A percentile compares a stretch with the other conserved stretches of the same genome.
Conservation (phyloP, 768 basidiomycete genomes). For the Guyanaporus albipodus region DNA sequence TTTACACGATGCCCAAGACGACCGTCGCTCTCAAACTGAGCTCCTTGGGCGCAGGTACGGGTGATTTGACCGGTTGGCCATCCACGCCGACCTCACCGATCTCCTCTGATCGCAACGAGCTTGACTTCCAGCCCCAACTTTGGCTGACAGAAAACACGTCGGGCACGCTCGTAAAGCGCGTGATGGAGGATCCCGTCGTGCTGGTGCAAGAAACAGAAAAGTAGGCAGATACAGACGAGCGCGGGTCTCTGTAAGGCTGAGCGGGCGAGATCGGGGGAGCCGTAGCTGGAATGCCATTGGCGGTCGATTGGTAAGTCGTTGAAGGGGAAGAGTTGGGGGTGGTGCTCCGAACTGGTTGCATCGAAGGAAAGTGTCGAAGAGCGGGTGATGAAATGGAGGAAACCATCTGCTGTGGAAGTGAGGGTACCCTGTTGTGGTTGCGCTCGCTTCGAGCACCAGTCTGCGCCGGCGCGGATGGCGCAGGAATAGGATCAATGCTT, state of each 20-base stretch:
- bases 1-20: constrained; percentile 67
- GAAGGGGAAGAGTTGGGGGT: constrained; percentile 35
- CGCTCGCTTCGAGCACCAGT: constrained; percentile 27
- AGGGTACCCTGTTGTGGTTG: constrained; percentile 28
- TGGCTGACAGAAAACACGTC: constrained; percentile 82
- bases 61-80: constrained; percentile 29
- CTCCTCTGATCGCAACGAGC: constrained; percentile 48
- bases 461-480: constrained; percentile 51
- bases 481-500: constrained; percentile 73
- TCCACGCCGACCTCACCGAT: constrained; percentile 39
- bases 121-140: constrained; percentile 92
- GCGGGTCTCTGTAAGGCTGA: constrained; percentile 75
- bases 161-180: constrained; percentile 80
- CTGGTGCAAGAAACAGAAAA: constrained; percentile 82
- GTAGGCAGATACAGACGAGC: constrained; percentile 68
- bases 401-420: constrained; percentile 31
- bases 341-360: constrained; percentile 43
- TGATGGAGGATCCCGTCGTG: constrained; percentile 76
- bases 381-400: constrained; percentile 24
- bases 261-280: constrained; percentile 45
- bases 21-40: constrained; percentile 77
- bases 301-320: constrained; percentile 23
- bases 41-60: constrained; percentile 34
- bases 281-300: constrained; percentile 37
- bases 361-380: constrained; percentile 43